Conservation (phyloP, 805 yeast genomes). For the Barnettozyma populi region DNA sequence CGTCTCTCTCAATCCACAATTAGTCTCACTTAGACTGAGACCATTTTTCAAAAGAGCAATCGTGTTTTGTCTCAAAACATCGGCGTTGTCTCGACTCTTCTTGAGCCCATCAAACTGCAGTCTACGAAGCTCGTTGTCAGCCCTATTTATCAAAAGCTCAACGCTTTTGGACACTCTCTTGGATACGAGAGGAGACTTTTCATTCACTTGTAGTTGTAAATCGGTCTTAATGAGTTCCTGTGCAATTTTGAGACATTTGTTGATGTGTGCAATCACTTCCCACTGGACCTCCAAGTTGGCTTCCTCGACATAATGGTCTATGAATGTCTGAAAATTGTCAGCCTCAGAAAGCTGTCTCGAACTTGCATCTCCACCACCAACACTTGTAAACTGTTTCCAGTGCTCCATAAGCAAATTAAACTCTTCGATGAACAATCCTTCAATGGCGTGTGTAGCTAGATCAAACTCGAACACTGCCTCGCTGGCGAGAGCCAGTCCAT, state of each 20-base stretch:
- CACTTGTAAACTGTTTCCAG: conserved; percentile 11
- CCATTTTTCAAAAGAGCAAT: conserved; percentile 22
- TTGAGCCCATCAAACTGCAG: neutral
- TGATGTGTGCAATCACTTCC: conserved; percentile 11
- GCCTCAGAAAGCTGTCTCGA: conserved; percentile 15
- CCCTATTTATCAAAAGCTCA: conserved; percentile 20
- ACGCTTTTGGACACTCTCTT: conserved; percentile 17
- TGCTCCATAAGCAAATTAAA: neutral
- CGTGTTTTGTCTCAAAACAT: conserved; percentile 12
- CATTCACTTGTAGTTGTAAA: conserved; percentile 9
- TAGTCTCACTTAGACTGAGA: conserved; percentile 15
- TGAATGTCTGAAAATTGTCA: conserved; percentile 14
- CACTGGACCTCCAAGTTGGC: conserved; percentile 11
- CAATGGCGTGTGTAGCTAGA: conserved; percentile 10
- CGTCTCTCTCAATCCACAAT: conserved; percentile 24
- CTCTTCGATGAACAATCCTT: conserved; percentile 8
- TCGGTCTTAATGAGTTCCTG: conserved; percentile 16
- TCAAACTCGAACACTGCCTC: conserved; percentile 12
- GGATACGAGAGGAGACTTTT: conserved; percentile 17
- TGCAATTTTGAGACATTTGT: conserved; percentile 15
- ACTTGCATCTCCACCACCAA: neutral
- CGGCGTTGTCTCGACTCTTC: conserved; percentile 12
- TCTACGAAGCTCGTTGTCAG: conserved; percentile 22
- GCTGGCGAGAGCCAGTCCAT: conserved; percentile 7
- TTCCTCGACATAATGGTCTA: neutral